Evolutionary conservation across 768 basidiomycete species (phyloP).

Genomic region (Wakefieldia striispora): DNA sequence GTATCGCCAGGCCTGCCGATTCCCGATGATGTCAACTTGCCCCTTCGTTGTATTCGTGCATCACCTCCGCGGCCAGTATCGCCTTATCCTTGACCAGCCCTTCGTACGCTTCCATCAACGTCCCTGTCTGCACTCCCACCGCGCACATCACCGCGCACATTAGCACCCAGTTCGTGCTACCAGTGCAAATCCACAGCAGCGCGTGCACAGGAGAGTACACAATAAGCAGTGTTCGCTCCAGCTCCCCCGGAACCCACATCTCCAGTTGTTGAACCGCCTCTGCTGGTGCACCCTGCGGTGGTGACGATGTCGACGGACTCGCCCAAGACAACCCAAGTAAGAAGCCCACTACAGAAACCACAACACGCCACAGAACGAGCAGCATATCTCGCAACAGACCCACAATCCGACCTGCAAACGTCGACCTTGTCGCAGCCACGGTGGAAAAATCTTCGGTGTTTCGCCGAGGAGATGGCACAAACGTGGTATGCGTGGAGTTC

Average conservation of each 20-base stretch:
- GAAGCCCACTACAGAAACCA: slow-evolving; percentile 63
- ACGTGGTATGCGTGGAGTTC: slow-evolving; percentile 66
- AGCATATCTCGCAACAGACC: slow-evolving; percentile 35
- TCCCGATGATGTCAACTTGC: slow-evolving; percentile 40
- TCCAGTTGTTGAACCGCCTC: slow-evolving; percentile 72
- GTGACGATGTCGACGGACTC: slow-evolving; percentile 34
- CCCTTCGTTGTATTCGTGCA: slow-evolving; percentile 81
- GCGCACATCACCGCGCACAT: slow-evolving; percentile 67
- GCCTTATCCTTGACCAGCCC: slow-evolving; percentile 70
- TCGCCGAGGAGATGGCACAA: slow-evolving; percentile 48
- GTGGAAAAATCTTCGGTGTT: slow-evolving; percentile 14
- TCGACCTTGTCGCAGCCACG: slow-evolving; percentile 42
- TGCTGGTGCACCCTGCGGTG: slow-evolving; percentile 36
- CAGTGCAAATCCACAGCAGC: slow-evolving; percentile 69
- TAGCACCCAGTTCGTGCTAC: slow-evolving; percentile 72
- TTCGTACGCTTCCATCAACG: slow-evolving; percentile 43
- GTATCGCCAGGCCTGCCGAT: background rate
- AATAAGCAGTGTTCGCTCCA: slow-evolving; percentile 67
- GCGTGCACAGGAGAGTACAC: slow-evolving; percentile 79
- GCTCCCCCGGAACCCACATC: slow-evolving; percentile 72
- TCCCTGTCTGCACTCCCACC: slow-evolving; percentile 61
- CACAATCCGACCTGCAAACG: slow-evolving; percentile 40
- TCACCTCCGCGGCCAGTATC: slow-evolving; percentile 73
- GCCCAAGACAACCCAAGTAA: slow-evolving; percentile 57
- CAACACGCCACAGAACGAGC: slow-evolving; percentile 44